Conservation (phyloP, 495 filamentous ascomycete genomes). For the Neurospora tetrasperma region DNA sequence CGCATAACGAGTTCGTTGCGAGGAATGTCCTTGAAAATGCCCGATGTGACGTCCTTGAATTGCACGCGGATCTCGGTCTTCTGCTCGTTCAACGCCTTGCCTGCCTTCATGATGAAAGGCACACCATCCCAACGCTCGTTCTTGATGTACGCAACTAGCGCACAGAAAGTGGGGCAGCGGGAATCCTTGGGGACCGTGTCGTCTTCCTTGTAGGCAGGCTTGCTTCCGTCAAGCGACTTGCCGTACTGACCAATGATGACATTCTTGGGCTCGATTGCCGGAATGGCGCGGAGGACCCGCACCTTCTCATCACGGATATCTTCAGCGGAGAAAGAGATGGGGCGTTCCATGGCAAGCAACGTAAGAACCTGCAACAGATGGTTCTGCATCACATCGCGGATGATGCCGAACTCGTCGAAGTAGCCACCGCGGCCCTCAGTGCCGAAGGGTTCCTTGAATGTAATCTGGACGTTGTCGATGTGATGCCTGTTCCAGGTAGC, state of each 20-base stretch:
- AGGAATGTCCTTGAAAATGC: slow-evolving; percentile 99
- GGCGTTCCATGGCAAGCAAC: slow-evolving; percentile 94
- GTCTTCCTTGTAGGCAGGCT: slow-evolving; percentile 97
- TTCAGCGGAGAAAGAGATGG: slow-evolving; percentile 95
- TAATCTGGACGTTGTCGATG: slow-evolving; percentile 98
- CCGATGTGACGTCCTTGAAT: slow-evolving; percentile 97
- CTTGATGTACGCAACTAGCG: slow-evolving; percentile 95
- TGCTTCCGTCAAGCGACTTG: slow-evolving; percentile 89
- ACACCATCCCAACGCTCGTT: slow-evolving; percentile 99
- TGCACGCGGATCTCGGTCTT: slow-evolving; percentile 99
- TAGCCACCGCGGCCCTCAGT: slow-evolving; percentile 99
- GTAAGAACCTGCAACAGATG: slow-evolving; percentile 95
- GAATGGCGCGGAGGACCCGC: slow-evolving; percentile 86
- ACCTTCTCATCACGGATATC: slow-evolving; percentile 99
- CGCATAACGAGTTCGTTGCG: slow-evolving; percentile 99
- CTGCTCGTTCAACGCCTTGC: slow-evolving; percentile 98
- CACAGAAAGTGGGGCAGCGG: slow-evolving; percentile 95
- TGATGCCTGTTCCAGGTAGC: slow-evolving; percentile 99
- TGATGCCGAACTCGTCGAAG: slow-evolving; percentile 99
- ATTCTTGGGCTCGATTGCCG: slow-evolving; percentile 96
- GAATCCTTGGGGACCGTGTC: slow-evolving; percentile 97
- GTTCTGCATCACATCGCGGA: slow-evolving; percentile 98
- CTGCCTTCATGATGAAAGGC: slow-evolving; percentile 98
- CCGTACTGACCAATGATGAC: slow-evolving; percentile 99
- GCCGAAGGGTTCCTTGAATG: slow-evolving; percentile 99